Evolutionary conservation across 169 alveolate species (phyloP), one percentile per base, ranked within the genome.

Genomic region (Babesia bigemina): DNA sequence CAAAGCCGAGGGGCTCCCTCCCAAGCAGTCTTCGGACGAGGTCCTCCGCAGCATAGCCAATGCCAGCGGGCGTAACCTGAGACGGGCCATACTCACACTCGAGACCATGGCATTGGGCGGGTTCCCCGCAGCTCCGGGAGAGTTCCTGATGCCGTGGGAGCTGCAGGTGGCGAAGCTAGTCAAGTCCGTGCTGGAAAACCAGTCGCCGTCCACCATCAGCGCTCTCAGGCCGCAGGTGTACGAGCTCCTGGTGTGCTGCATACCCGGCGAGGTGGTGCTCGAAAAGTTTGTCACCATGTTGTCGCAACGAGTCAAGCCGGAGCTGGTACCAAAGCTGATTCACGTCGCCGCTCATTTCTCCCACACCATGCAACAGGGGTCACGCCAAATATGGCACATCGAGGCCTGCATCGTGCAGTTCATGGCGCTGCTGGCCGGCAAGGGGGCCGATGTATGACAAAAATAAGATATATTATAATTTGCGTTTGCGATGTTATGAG

Each of bases 31-130:
- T 4, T 86, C 95, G 14, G 85, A 78, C 22, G 77, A 79, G n/a
- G 61, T 95, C 42, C 88, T 91, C 9, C 63, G 58, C 39, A 81
- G 81, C 59, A 94, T 96, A n/a, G 93, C 93, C 13, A 59, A 36
- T 16, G 70, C 88, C 36, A 85, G 94, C 50, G 76, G 79, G 50
- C 85, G 97, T 29, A 95, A 96, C 76, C 73, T 95, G 63, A 88
- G 99, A 29, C 89, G 95, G 56, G 95, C 97, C 12, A 91, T 95
- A 28, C 86, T 95, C 71, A 91, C 91, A 60, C 79, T 95, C 42
- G 94, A 96, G 72, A 91, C 96, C 8, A 77, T 88, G 11, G 84
- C 90, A 44, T 79, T 91, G 60, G 79, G 90, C 39, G 79, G 90
- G 21, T 88, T 86, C 50, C 58, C 84, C 56, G 28, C 47, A 44